A percentile compares a stretch with the other conserved stretches of the same genome.
phyloP scores from a whole-genome alignment of 768 basidiomycete genomes.

The Chalciporus chontae region DNA sequence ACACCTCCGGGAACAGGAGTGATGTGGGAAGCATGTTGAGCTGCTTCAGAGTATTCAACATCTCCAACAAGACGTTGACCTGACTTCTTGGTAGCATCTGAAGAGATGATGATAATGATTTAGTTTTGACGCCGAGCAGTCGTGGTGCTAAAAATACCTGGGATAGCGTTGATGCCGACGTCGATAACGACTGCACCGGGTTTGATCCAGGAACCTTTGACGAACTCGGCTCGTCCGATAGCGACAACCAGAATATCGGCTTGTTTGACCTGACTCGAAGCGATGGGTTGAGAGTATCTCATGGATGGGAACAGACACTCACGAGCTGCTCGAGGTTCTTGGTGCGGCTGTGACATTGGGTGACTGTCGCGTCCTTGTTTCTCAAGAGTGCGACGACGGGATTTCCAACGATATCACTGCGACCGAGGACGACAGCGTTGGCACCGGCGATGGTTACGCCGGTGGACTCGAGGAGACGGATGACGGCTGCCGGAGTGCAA shows the following conservation, averaged over 20 bases:
- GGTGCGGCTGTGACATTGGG: conserved; percentile 94
- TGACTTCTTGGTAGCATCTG: conserved; percentile 88
- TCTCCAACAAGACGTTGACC: conserved; percentile 96
- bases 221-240: conserved; percentile 88
- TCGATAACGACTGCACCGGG: conserved; percentile 94
- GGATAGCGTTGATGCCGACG: conserved; percentile 95
- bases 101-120: neutral
- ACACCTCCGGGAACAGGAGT: conserved; percentile 99
- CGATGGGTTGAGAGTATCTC: conserved; percentile 3
- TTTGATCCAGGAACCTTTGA: conserved; percentile 94
- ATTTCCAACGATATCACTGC: conserved; percentile 96
- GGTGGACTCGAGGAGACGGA: conserved; percentile 87
- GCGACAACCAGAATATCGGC: conserved; percentile 96
- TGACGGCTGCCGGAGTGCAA: conserved; percentile 93
- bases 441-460: conserved; percentile 73
- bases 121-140: neutral
- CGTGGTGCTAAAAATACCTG: conserved; percentile 47
- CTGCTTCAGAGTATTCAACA: conserved; percentile 82
- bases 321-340: conserved; percentile 78
- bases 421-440: conserved; percentile 88
- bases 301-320: conserved; percentile 27
- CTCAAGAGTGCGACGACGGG: conserved; percentile 91
- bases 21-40: conserved; percentile 78
- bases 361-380: conserved; percentile 91
- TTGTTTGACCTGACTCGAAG: conserved; percentile 56